A percentile compares a stretch with the other conserved stretches of the same genome.
phyloP scores from a whole-genome alignment of 2,329 filamentous ascomycete species.

The Hysterium pulicare region DNA sequence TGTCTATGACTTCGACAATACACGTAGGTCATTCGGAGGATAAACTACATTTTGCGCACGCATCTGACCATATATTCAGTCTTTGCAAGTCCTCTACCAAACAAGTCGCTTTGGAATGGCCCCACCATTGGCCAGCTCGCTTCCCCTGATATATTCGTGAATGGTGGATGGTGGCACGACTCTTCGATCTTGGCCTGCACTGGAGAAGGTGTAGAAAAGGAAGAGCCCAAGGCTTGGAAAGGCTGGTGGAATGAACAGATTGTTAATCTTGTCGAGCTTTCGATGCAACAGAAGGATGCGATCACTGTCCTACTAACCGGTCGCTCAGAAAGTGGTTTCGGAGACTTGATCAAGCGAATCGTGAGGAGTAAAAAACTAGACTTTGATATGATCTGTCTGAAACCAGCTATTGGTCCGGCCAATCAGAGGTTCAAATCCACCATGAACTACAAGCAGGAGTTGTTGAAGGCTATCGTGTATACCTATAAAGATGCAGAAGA shows the following conservation, averaged over 20 bases:
- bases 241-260: constrained; percentile 98
- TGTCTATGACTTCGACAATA: constrained; percentile 98
- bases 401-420: constrained; percentile 77
- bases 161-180: constrained; percentile 98
- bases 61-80: constrained; percentile 53
- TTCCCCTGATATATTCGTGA: constrained; percentile 70
- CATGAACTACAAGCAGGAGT: constrained; percentile 87
- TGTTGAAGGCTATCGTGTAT: constrained; percentile 75
- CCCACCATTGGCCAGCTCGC: constrained; percentile 74
- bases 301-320: constrained; percentile 86
- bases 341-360: constrained; percentile 78
- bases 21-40: constrained; percentile 60
- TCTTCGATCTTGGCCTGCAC: constrained; percentile 79
- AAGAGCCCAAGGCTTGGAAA: constrained; percentile 80
- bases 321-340: constrained; percentile 72
- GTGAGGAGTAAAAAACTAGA: constrained; percentile 71
- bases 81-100: constrained; percentile 87
- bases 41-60: constrained; percentile 5
- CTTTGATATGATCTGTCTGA: constrained; percentile 85
- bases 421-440: constrained; percentile 77
- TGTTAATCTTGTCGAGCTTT: constrained; percentile 72
- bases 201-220: constrained; percentile 74
- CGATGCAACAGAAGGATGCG: constrained; percentile 78
- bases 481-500: constrained; percentile 84
- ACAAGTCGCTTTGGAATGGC: constrained; percentile 80